phyloP scores from a whole-genome alignment of 306 rosid species.

The Dalbergia cochinchinensis region DNA sequence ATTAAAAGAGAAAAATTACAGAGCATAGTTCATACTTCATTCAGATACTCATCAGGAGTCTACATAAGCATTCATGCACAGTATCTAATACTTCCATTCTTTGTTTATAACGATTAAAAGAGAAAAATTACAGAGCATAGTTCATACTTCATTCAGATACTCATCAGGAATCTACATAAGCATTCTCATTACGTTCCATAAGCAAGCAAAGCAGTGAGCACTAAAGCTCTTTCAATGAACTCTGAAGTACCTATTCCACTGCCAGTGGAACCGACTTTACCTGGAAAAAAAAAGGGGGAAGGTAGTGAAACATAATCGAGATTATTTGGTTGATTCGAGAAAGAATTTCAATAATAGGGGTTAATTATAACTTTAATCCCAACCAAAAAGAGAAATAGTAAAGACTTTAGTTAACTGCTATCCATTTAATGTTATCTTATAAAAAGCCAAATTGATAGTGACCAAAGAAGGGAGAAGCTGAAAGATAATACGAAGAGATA shows the following conservation, averaged over 20 bases:
- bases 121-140: not conserved
- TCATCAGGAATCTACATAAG: not conserved
- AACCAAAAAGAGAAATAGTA: not conserved
- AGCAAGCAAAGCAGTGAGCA: slow-evolving; percentile 26
- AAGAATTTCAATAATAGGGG: not conserved
- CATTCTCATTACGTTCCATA: slow-evolving; percentile 1
- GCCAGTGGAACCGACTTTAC: slow-evolving; percentile 65
- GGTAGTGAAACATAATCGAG: slow-evolving; percentile 22
- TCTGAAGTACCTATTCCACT: slow-evolving; percentile 46
- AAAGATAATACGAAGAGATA: not conserved
- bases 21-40: too few relatives aligned
- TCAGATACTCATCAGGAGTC: too few relatives aligned
- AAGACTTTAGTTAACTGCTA: not conserved
- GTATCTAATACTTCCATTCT: too few relatives aligned
- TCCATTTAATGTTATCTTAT: not conserved
- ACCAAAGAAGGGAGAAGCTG: not conserved
- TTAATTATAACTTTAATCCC: not conserved
- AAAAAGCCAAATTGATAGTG: not conserved
- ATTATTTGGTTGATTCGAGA: not conserved
- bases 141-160: not conserved
- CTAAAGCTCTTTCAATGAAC: slow-evolving; percentile 21
- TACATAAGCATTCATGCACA: too few relatives aligned
- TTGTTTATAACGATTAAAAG: not conserved
- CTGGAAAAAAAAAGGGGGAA: slow-evolving; percentile 48
- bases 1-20: too few relatives aligned